Base-by-base conservation (phyloP, 1,139 yeast species). In the Debaryomyces subglobosus region DNA sequence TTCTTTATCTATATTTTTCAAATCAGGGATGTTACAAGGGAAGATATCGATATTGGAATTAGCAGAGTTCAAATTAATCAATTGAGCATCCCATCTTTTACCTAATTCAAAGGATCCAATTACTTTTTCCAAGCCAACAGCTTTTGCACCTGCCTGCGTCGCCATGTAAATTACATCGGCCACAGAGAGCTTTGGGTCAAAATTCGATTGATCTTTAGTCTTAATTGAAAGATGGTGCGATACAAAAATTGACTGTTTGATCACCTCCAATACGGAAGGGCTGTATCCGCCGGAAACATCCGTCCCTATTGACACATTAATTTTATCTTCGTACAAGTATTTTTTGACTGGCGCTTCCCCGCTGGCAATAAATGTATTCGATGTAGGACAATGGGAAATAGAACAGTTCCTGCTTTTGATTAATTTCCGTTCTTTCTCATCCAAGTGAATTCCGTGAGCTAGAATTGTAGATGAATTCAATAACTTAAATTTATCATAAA, bases 261-360 rank as follows among this genome's bases (percentile, higher is more conserved):
- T 89, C 9, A 86, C 82, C 18, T 79, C 82, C 50, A 94, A 74
- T 32, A 94, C 86, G 39, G 92, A 86, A 27, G 89, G 85, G 12
- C 95, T 83, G 66, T 81, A 90, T 0, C 99, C 99, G 7, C 97
- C 99, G 39, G 96, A 87, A 21, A 92, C 82, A 63, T 94, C 99
- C 0, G 97, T 87, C 1, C 99, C 99, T 45, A 94, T 75, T 7
- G 95, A 81, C 16, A 92, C 94, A 52, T 89, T 87, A 54, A 92
- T 78, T 9, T 81, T 82, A 46, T 79, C 77, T 44, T 85, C 75
- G 49, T 91, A 72, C 44, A 89, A 70, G 74, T 86, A 81, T 56
- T 88, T 77, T 48, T 62, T 65, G 6, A 94, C 81, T 16, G 94
- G 89, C 5, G 97, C 95, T 64, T 90, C 95, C 10, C 99, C 99